phyloP scores from a whole-genome alignment of 257 asterid genomes.

The Jacaranda mimosifolia region DNA sequence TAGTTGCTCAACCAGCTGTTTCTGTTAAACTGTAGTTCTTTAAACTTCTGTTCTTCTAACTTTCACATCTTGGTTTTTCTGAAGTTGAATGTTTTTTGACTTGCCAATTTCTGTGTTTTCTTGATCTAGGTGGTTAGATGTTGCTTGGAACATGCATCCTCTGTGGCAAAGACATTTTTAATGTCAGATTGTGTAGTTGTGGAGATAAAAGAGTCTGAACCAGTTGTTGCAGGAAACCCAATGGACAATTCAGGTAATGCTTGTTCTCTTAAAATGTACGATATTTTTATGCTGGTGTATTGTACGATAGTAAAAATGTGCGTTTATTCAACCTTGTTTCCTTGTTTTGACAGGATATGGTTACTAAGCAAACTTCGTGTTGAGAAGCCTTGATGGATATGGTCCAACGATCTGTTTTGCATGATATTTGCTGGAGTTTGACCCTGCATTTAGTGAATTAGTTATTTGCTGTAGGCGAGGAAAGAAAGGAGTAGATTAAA shows the following conservation, averaged over 20 bases:
- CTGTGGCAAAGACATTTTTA: slow-evolving; percentile 61
- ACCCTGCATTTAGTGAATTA: neutral
- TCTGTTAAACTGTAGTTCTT: neutral
- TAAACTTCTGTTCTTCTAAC: neutral
- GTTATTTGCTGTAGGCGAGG: neutral
- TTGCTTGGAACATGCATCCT: slow-evolving; percentile 68
- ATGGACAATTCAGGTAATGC: slow-evolving; percentile 56
- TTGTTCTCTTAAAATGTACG: neutral
- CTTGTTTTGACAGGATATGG: slow-evolving; percentile 22
- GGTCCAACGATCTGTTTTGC: neutral
- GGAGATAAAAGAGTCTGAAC: slow-evolving; percentile 58
- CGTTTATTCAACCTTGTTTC: neutral
- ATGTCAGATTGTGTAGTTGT: slow-evolving; percentile 65
- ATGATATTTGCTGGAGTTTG: neutral
- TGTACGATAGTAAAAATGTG: no score
- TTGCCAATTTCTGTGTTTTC: neutral
- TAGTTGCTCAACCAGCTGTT: no score
- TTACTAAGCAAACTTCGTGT: slow-evolving; percentile 6
- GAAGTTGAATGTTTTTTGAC: neutral
- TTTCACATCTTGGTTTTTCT: neutral
- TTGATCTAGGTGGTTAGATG: slow-evolving; percentile 64
- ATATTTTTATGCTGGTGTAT: neutral
- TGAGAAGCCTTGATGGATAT: neutral
- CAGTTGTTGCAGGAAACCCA: slow-evolving; percentile 48
- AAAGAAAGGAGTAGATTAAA: slow-evolving; percentile 4